These are phyloP conservation scores for Coemansia sp. DNA, from an alignment of 192 early-diverging fungal genomes.

Conservation along the genomic window DNA sequence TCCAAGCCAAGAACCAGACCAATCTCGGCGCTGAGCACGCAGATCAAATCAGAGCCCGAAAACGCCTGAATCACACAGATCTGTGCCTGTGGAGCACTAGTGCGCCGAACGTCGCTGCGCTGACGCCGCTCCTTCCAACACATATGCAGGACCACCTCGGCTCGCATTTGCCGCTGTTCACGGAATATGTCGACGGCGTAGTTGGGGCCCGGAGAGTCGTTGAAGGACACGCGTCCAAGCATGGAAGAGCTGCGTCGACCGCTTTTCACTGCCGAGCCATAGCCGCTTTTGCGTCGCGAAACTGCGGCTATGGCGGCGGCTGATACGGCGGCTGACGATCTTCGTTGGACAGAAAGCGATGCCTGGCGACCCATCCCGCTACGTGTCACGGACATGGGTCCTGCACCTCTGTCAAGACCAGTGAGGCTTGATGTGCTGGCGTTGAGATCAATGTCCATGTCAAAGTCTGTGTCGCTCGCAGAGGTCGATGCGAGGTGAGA, in stretches of 20 bases:
- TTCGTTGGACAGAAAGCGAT: constrained; percentile 42
- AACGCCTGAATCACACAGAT: constrained; percentile 33
- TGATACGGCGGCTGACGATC: constrained; percentile 29
- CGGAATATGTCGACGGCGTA: constrained; percentile 39
- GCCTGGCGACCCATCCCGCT: constrained; percentile 29
- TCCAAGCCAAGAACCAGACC: constrained; percentile 23
- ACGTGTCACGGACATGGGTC: constrained; percentile 21
- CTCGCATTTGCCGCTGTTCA: constrained; percentile 42
- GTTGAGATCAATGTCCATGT: constrained; percentile 1
- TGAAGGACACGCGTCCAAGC: constrained; percentile 41
- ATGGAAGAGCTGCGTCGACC: constrained; percentile 42
- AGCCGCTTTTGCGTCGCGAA: constrained; percentile 34
- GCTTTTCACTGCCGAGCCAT: constrained; percentile 23
- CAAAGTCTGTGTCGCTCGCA: neutral
- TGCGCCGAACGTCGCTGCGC: constrained; percentile 2
- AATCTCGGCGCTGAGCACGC: constrained; percentile 13
- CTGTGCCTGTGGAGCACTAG: constrained; percentile 2
- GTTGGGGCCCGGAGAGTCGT: constrained; percentile 40
- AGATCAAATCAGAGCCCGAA: constrained; percentile 23
- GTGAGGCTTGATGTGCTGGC: neutral
- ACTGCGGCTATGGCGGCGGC: constrained; percentile 21
- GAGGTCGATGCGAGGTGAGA: neutral
- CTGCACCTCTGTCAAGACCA: neutral
- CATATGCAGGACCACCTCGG: constrained; percentile 29
- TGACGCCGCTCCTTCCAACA: constrained; percentile 33